Conservation (phyloP, 1,139 yeast species). For the Diutina neorugosa region DNA sequence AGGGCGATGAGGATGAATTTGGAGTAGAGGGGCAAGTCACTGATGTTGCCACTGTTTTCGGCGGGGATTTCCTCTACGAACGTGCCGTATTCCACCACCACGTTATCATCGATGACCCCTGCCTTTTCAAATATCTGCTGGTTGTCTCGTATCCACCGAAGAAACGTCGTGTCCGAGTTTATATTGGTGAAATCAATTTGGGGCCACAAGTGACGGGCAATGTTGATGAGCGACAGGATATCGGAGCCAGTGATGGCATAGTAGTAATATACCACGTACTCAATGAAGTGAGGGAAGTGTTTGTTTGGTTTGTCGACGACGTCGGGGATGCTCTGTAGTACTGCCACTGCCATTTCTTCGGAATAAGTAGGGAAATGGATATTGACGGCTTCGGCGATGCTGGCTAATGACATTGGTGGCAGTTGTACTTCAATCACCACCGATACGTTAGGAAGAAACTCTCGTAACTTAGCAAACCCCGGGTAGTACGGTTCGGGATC, state of each 20-base stretch:
- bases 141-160: not conserved
- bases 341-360: not conserved
- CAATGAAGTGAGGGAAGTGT: not conserved
- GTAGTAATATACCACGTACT: not conserved
- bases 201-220: not conserved
- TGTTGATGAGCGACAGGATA: not conserved
- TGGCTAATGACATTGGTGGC: not conserved
- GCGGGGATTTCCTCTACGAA: not conserved
- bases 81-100: not conserved
- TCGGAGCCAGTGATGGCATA: not conserved
- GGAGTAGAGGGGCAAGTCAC: slow-evolving; percentile 41
- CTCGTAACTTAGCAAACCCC: not conserved
- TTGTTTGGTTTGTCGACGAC: not conserved
- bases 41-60: not conserved
- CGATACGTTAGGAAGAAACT: not conserved
- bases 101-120: not conserved
- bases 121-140: not conserved
- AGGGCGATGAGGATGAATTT: slow-evolving; percentile 56
- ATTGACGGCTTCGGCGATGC: not conserved
- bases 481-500: not conserved
- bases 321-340: not conserved
- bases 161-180: not conserved
- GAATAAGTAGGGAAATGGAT: not conserved
- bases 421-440: not conserved
- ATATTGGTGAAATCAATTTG: not conserved